A percentile compares a stretch with the other conserved stretches of the same genome.
phyloP scores from a whole-genome alignment of 805 yeast genomes.

The Saccharomycopsis babjevae region DNA sequence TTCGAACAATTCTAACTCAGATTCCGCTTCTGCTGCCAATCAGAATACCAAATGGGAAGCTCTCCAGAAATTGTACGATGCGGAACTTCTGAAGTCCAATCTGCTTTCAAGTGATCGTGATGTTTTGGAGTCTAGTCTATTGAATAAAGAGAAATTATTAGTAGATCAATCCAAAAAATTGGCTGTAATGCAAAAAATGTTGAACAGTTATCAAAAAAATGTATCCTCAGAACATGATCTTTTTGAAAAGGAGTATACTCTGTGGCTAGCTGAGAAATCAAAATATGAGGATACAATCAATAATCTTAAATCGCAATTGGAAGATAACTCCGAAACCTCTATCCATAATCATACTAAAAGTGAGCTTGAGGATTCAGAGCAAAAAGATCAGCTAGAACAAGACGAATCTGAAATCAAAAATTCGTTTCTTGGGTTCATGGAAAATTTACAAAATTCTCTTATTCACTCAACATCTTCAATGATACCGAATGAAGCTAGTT shows the following conservation, averaged over 20 bases:
- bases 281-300: slow-evolving; percentile 11
- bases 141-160: slow-evolving; percentile 12
- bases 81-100: slow-evolving; percentile 5
- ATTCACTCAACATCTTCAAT: background rate
- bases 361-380: background rate
- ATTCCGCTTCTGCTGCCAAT: background rate
- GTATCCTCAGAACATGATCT: slow-evolving; percentile 5
- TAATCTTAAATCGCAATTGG: background rate
- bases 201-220: slow-evolving; percentile 10
- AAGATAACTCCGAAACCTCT: background rate
- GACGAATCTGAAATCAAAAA: slow-evolving; percentile 1
- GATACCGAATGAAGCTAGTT: background rate
- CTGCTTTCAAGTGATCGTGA: slow-evolving; percentile 12
- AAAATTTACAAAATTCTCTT: background rate
- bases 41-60: background rate
- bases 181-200: slow-evolving; percentile 1
- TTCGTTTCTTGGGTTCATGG: background rate
- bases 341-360: background rate
- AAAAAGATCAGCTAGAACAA: background rate
- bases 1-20: background rate
- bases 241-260: slow-evolving; percentile 11
- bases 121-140: slow-evolving; percentile 7
- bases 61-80: background rate
- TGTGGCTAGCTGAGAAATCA: slow-evolving; percentile 16
- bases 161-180: slow-evolving; percentile 8